phyloP scores from a whole-genome alignment of 1,139 yeast species.

The Sugiyamaella pinicola region DNA sequence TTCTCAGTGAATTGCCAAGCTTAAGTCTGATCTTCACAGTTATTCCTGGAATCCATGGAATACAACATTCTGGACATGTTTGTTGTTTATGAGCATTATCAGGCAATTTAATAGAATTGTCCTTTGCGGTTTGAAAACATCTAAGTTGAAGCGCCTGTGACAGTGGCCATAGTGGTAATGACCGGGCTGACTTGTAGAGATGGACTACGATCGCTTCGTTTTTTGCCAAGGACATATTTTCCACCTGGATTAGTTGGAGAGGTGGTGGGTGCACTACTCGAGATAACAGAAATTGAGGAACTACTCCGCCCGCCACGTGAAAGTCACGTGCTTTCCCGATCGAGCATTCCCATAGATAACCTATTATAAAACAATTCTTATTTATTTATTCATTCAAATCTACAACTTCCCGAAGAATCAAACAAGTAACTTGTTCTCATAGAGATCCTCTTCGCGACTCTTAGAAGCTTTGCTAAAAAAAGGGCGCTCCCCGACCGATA shows the following conservation, averaged over 20 bases:
- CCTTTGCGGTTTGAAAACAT: conserved; percentile 22
- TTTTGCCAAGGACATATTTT: not conserved
- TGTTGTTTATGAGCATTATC: conserved; percentile 18
- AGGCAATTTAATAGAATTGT: conserved; percentile 19
- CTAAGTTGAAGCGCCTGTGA: conserved; percentile 24
- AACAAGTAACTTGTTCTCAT: conserved; percentile 7
- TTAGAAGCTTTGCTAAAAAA: conserved; percentile 26
- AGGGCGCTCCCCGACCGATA: conserved; percentile 36
- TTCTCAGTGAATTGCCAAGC: conserved; percentile 18
- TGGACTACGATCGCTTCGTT: conserved; percentile 16
- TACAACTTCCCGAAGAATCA: not conserved
- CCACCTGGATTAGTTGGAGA: too few species aligned
- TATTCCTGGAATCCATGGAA: conserved; percentile 33
- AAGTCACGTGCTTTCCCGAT: not conserved
- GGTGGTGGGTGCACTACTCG: not conserved
- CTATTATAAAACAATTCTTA: not conserved
- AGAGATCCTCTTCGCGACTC: conserved; percentile 27
- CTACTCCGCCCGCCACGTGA: too few species aligned
- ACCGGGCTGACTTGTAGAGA: conserved; percentile 25
- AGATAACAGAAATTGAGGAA: not conserved
- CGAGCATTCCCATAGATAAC: not conserved
- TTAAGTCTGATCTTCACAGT: conserved; percentile 26
- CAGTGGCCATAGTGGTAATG: conserved; percentile 20
- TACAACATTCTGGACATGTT: conserved; percentile 31
- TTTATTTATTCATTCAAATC: not conserved